These are phyloP conservation scores for Hymenochaete sp. DNA, from an alignment of 1,284 basidiomycete species.

Conservation along the genomic window DNA sequence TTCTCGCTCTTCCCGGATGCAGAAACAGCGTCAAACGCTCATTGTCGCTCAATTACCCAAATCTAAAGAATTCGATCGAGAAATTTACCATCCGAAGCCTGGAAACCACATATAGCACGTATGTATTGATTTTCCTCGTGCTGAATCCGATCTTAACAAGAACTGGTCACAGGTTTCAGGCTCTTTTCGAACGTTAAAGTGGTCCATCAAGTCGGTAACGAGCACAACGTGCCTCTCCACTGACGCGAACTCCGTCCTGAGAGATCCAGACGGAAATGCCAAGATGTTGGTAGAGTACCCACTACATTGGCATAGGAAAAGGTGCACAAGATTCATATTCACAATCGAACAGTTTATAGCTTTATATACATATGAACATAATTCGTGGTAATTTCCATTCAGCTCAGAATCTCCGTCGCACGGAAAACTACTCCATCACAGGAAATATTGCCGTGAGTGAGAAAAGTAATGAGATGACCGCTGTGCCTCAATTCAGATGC, in stretches of 20 bases:
- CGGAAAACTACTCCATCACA: too few relatives aligned
- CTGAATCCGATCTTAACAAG: constrained; percentile 41
- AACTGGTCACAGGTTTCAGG: constrained; percentile 54
- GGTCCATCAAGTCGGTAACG: constrained; percentile 51
- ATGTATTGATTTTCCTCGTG: constrained; percentile 53
- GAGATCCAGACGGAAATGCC: too few relatives aligned
- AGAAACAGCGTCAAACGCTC: constrained; percentile 36
- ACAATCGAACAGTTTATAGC: too few relatives aligned
- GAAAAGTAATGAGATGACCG: too few relatives aligned
- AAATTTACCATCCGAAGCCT: constrained; percentile 39
- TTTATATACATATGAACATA: too few relatives aligned
- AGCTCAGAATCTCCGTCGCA: too few relatives aligned
- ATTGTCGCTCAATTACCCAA: constrained; percentile 31
- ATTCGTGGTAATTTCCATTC: too few relatives aligned
- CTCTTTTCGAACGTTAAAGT: constrained; percentile 55
- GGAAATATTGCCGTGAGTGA: too few relatives aligned
- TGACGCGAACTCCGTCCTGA: constrained; percentile 53
- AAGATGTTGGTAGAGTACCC: too few relatives aligned
- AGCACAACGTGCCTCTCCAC: constrained; percentile 52
- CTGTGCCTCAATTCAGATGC: too few relatives aligned
- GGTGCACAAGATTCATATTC: too few relatives aligned
- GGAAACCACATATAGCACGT: constrained; percentile 50
- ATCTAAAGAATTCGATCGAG: constrained; percentile 35
- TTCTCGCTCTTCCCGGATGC: constrained; percentile 62
- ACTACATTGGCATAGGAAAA: too few relatives aligned